Evolutionary conservation across 2,329 filamentous ascomycete genomes (phyloP).

Genomic region (Colletotrichum australisinense): DNA sequence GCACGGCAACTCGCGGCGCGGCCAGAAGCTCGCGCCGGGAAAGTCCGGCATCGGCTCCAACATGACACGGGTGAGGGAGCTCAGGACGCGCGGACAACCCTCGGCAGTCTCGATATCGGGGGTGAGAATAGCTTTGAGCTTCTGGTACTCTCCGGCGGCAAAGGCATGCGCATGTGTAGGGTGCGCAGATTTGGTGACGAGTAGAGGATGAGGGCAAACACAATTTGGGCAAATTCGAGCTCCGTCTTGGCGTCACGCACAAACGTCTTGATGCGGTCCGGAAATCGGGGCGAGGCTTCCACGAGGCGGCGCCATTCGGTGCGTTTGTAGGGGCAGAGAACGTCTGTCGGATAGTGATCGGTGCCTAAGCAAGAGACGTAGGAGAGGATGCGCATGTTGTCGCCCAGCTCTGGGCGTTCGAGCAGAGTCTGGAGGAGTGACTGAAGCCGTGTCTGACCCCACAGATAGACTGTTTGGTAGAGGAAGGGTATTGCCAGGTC

Average conservation of each 20-base stretch:
- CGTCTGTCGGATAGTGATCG: slow-evolving; percentile 33
- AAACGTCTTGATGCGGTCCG: slow-evolving; percentile 25
- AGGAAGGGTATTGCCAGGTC: slow-evolving; percentile 28
- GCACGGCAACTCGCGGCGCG: slow-evolving; percentile 30
- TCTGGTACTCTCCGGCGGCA: slow-evolving; percentile 32
- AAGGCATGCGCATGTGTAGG: slow-evolving; percentile 34
- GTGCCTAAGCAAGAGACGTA: slow-evolving; percentile 29
- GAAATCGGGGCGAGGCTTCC: slow-evolving; percentile 16
- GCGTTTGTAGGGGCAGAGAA: slow-evolving; percentile 29
- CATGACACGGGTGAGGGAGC: slow-evolving; percentile 34
- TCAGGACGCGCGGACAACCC: slow-evolving; percentile 29
- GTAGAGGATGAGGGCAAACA: slow-evolving; percentile 32
- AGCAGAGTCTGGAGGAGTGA: slow-evolving; percentile 32
- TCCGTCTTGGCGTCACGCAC: slow-evolving; percentile 25
- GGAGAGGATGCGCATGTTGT: slow-evolving; percentile 33
- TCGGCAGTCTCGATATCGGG: slow-evolving; percentile 29
- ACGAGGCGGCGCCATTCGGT: slow-evolving; percentile 32
- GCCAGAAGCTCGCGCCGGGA: slow-evolving; percentile 31
- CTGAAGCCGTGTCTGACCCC: slow-evolving; percentile 32
- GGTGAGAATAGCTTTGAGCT: slow-evolving; percentile 31
- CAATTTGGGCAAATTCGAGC: slow-evolving; percentile 31
- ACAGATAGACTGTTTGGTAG: slow-evolving; percentile 32
- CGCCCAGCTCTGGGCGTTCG: slow-evolving; percentile 29
- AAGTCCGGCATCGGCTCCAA: slow-evolving; percentile 34
- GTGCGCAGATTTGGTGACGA: slow-evolving; percentile 28